These are phyloP conservation scores for Naganishia albida DNA, from an alignment of 1,284 basidiomycete genomes.

Conservation along the genomic window DNA sequence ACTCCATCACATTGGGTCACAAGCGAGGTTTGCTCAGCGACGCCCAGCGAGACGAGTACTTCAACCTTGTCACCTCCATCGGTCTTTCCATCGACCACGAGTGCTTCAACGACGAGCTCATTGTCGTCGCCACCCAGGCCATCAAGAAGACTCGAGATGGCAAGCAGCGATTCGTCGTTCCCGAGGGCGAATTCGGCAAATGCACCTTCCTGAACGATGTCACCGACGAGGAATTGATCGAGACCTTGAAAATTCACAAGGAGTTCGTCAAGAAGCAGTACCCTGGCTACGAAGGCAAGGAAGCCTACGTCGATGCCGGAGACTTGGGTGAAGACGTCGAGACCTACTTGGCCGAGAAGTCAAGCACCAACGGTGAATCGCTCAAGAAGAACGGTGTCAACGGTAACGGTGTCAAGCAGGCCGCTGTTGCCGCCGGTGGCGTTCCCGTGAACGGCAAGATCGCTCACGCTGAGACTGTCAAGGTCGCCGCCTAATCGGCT, in stretches of 20 bases:
- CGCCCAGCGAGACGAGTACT: constrained; percentile 55
- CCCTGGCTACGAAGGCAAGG: constrained; percentile 52
- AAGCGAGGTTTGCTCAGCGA: constrained; percentile 53
- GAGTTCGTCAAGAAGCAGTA: constrained; percentile 50
- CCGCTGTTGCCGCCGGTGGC: constrained; percentile 41
- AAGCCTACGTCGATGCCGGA: constrained; percentile 56
- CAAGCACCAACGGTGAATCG: constrained; percentile 24
- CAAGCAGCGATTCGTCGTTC: constrained; percentile 56
- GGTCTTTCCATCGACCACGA: constrained; percentile 57
- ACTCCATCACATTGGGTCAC: constrained; percentile 55
- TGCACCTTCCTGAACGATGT: constrained; percentile 57
- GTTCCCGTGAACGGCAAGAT: constrained; percentile 40
- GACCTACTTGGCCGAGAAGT: constrained; percentile 38
- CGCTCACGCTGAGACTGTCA: constrained; percentile 34
- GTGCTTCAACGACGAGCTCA: constrained; percentile 51
- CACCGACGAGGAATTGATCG: constrained; percentile 51
- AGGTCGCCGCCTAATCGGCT: constrained; percentile 27
- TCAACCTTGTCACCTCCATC: constrained; percentile 51
- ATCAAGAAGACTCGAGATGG: constrained; percentile 56
- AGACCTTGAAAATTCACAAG: constrained; percentile 54
- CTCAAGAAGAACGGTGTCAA: constrained; percentile 33
- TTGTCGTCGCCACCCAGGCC: constrained; percentile 51
- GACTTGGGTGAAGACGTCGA: constrained; percentile 53
- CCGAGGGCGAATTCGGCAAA: constrained; percentile 53
- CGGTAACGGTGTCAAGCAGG: constrained; percentile 35